Conservation (phyloP, 2,329 filamentous ascomycete species). For the Thermothelomyces thermophilus region DNA sequence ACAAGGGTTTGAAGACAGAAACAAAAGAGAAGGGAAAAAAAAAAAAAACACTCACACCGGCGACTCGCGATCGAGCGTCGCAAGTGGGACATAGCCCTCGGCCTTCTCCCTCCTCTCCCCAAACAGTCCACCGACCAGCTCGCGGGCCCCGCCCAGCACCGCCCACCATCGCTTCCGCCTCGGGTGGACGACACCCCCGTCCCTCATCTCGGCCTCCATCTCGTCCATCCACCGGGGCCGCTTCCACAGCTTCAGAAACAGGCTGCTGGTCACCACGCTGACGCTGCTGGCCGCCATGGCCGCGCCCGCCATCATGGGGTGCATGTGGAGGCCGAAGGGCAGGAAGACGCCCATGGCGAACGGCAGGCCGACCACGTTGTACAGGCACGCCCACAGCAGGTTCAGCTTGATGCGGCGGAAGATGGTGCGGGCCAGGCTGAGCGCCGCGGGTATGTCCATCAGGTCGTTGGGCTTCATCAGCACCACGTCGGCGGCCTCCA, state of each 20-base stretch:
- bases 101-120: constrained; percentile 35
- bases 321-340: constrained; percentile 78
- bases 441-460: constrained; percentile 82
- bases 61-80: constrained; percentile 39
- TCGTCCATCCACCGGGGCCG: constrained; percentile 83
- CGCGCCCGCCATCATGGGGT: constrained; percentile 88
- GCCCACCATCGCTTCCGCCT: constrained; percentile 37
- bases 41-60: constrained; percentile 10
- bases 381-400: constrained; percentile 83
- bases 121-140: constrained; percentile 30
- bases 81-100: constrained; percentile 54
- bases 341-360: constrained; percentile 97
- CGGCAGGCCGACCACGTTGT: constrained; percentile 85
- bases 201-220: constrained; percentile 50
- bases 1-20: background rate
- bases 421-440: constrained; percentile 75
- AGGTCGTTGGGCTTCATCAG: constrained; percentile 90
- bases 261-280: constrained; percentile 76
- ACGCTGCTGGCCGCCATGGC: constrained; percentile 92
- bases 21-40: background rate
- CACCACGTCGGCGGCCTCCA: constrained; percentile 94
- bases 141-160: constrained; percentile 34
- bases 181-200: constrained; percentile 30
- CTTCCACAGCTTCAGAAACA: constrained; percentile 81
- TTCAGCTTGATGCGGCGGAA: constrained; percentile 93